phyloP scores from a whole-genome alignment of 2,329 filamentous ascomycete species.

The Diaporthe capsici region DNA sequence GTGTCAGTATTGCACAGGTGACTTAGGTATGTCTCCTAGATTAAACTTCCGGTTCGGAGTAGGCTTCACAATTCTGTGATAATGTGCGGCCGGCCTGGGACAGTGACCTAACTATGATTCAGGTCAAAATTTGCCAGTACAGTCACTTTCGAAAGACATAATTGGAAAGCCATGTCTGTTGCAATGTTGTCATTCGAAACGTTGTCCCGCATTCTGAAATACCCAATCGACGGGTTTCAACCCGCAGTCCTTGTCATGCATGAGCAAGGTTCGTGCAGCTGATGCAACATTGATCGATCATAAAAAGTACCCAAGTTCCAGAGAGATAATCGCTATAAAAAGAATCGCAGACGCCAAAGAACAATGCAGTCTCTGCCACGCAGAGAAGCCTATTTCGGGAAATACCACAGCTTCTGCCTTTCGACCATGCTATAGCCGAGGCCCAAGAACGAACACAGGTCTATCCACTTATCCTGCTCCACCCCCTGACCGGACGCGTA shows the following conservation, averaged over 20 bases:
- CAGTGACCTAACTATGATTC: neutral
- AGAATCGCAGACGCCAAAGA: neutral
- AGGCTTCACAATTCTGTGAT: neutral
- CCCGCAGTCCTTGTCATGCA: neutral
- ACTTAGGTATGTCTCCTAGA: neutral
- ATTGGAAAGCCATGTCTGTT: neutral
- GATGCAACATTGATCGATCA: neutral
- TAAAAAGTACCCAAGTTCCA: neutral
- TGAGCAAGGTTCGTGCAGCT: neutral
- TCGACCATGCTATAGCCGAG: constrained; percentile 27
- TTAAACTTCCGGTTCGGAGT: neutral
- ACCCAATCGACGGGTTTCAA: too few species aligned
- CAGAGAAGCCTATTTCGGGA: constrained; percentile 20
- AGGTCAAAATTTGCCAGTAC: too few species aligned
- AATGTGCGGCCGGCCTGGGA: neutral
- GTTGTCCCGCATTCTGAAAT: too few species aligned
- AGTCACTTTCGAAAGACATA: too few species aligned
- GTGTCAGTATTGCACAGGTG: neutral
- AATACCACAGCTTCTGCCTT: constrained; percentile 29
- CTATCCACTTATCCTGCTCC: constrained; percentile 32
- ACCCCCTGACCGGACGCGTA: constrained; percentile 28
- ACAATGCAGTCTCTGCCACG: neutral
- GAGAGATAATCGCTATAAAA: neutral
- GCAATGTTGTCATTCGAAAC: too few species aligned
- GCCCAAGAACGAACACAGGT: constrained; percentile 24